Conservation (phyloP, 805 yeast genomes). For the Barnettozyma sucrosica region DNA sequence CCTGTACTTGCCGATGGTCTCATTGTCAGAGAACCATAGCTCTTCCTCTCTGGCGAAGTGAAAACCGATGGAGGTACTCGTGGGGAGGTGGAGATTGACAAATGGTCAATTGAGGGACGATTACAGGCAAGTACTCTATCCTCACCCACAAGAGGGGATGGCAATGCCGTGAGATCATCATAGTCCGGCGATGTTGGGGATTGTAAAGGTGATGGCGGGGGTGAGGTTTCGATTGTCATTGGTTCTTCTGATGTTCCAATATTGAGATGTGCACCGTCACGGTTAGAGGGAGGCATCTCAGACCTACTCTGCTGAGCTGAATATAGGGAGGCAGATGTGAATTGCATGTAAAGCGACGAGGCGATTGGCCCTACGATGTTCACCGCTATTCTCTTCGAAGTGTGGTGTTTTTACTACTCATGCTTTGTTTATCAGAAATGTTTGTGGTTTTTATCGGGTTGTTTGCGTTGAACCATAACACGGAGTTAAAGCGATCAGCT, state of each 20-base stretch:
- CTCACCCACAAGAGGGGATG: background rate
- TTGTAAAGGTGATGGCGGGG: constrained; percentile 3
- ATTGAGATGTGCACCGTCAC: background rate
- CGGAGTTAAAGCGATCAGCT: no score
- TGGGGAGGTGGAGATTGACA: constrained; percentile 2
- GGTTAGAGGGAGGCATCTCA: background rate
- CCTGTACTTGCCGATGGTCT: constrained; percentile 8
- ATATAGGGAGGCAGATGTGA: background rate
- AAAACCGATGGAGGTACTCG: background rate
- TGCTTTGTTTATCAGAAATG: background rate
- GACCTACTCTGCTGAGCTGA: background rate
- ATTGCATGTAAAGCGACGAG: background rate
- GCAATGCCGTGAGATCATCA: background rate
- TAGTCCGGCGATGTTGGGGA: constrained; percentile 1
- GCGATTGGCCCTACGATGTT: background rate
- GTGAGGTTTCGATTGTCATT: constrained; percentile 3
- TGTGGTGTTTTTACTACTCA: background rate
- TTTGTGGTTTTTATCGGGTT: background rate
- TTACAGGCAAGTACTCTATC: background rate
- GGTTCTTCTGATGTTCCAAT: background rate
- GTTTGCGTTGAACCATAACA: no score
- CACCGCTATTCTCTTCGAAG: background rate
- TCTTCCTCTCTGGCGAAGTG: constrained; percentile 7
- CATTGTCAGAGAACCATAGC: constrained; percentile 17
- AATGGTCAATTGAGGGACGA: background rate